Base-by-base conservation (phyloP, 257 asterid genomes). In the Ajuga chamaepitys region DNA sequence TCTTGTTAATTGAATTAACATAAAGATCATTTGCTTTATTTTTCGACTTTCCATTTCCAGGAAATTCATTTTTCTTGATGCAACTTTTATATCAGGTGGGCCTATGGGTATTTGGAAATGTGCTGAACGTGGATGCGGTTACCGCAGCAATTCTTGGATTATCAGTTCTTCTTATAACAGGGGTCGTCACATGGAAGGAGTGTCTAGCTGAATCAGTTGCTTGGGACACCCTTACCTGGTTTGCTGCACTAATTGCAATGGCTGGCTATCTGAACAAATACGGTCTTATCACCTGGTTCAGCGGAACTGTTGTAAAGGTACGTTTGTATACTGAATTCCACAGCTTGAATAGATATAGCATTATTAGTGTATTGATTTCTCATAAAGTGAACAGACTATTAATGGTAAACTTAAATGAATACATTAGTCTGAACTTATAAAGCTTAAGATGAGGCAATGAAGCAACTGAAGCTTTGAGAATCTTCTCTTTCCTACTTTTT, bases 211-310 rank as follows among this genome's bases (percentile, higher is more conserved):
- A 93, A 79, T 75, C 99, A 25, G 99, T 93, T 74, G 99, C 99
- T n/a, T 93, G 99, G 99, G 99, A 93, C 64, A 93, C 99, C 18
- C 95, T 93, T 42, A 93, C 99, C 9, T 93, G 99, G 99, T 89
- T 93, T 75, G 99, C 97, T 54, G 99, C 99, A 11, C 97, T 93
- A 34, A 89, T 93, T 80, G 99, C 99, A 30, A 93, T 93, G 99
- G 99, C 99, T 61, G 97, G 97, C 4, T 87, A 93, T 75, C 88
- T 93, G 9, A 93, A 89, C 85, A 89, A 93, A 86, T 87, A 89
- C 59, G 99, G 99, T 41, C 97, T 89, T 63, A 93, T 93, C 67
- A 37, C 97, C 70, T 93, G 99, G 99, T 93, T 93, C 84, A 93
- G 99, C 80, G 95, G 89, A 72, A 83, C 96, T 26, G 95, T 93